Percentiles rank a stretch among this genome's conserved stretches.
These are phyloP conservation scores for Pezicula carpinea DNA, from an alignment of 2,329 filamentous ascomycete species.

Conservation along the genomic window DNA sequence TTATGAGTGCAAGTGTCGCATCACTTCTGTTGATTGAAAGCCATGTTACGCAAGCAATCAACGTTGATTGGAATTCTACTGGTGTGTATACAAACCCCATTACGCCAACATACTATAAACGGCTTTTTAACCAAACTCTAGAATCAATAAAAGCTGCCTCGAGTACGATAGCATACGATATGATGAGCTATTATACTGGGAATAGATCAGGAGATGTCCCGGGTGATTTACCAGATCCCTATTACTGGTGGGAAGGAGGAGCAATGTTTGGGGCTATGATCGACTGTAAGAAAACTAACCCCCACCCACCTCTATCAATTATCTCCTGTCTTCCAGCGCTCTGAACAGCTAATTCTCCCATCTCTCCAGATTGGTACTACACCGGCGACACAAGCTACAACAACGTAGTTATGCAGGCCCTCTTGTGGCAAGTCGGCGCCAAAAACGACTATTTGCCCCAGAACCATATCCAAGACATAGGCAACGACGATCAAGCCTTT, in stretches of 20 bases:
- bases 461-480: constrained; percentile 63
- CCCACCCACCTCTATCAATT: too few relatives aligned
- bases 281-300: constrained; percentile 42
- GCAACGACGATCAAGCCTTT: constrained; percentile 73
- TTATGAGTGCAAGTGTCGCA: constrained; percentile 6
- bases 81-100: constrained; percentile 9
- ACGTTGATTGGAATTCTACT: constrained; percentile 20
- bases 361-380: constrained; percentile 62
- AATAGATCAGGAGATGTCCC: constrained; percentile 45
- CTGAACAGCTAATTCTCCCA: too few relatives aligned
- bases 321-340: too few relatives aligned
- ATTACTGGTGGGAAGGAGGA: constrained; percentile 61
- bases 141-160: constrained; percentile 19
- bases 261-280: constrained; percentile 68
- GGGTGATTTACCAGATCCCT: constrained; percentile 47
- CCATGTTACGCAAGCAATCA: constrained; percentile 15
- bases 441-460: constrained; percentile 74
- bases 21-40: constrained; percentile 8
- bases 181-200: constrained; percentile 48
- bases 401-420: constrained; percentile 57
- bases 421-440: constrained; percentile 70
- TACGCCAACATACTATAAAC: too few relatives aligned
- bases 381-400: constrained; percentile 72
- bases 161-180: constrained; percentile 36
- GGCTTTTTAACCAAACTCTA: not conserved